Conservation (phyloP, 2,329 filamentous ascomycete genomes). For the Ophiostoma australiae region DNA sequence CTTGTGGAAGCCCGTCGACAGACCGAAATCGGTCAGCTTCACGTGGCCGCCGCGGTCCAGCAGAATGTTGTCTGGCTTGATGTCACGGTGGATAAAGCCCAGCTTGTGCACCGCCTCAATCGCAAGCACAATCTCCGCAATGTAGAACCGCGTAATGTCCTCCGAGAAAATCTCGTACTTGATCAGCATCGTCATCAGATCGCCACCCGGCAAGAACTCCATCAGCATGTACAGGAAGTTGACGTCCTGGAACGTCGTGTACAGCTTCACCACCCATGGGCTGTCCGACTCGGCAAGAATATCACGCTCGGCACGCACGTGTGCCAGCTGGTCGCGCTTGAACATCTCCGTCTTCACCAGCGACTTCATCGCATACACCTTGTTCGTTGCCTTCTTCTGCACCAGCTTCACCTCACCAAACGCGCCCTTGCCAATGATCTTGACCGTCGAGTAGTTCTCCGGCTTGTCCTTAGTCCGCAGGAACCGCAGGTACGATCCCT, state of each 20-base stretch:
- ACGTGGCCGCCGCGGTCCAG: constrained; percentile 94
- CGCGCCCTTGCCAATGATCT: constrained; percentile 97
- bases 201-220: constrained; percentile 97
- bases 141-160: constrained; percentile 98
- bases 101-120: constrained; percentile 98
- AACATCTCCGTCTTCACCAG: constrained; percentile 99
- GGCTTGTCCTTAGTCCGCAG: constrained; percentile 88
- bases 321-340: constrained; percentile 96
- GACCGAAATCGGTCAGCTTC: constrained; percentile 95
- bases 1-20: constrained; percentile 96
- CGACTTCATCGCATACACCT: constrained; percentile 97
- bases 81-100: constrained; percentile 97
- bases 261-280: constrained; percentile 97
- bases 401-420: constrained; percentile 98
- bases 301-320: constrained; percentile 95
- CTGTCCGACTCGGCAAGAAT: constrained; percentile 99
- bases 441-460: constrained; percentile 91
- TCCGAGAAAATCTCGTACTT: constrained; percentile 99
- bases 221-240: constrained; percentile 98
- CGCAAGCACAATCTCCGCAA: constrained; percentile 96
- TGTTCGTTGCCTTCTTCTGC: constrained; percentile 91
- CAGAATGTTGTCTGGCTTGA: constrained; percentile 98
- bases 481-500: constrained; percentile 90
- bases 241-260: constrained; percentile 93
- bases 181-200: constrained; percentile 99